Evolutionary conservation across 1,284 basidiomycete genomes (phyloP).

Genomic region (Xerocomus nothofagi): DNA sequence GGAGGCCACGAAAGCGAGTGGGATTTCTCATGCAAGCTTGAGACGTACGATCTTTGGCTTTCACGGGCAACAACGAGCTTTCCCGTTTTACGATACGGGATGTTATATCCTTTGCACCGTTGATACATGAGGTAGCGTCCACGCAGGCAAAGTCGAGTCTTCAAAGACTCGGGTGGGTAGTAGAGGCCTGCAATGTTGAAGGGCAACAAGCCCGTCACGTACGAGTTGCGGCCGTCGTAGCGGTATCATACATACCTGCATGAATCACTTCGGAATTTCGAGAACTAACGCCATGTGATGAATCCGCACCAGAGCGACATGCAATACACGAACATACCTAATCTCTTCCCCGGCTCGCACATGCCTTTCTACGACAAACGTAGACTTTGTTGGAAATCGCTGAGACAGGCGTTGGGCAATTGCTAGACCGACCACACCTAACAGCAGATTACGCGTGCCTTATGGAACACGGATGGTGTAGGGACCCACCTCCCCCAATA

Average conservation of each 20-base stretch:
- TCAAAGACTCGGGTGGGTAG: slow-evolving; percentile 85
- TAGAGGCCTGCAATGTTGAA: slow-evolving; percentile 58
- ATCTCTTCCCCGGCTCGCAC: slow-evolving; percentile 74
- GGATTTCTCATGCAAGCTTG: slow-evolving; percentile 67
- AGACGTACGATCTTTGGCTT: slow-evolving; percentile 69
- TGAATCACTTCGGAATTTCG: slow-evolving; percentile 97
- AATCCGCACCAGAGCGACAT: neutral
- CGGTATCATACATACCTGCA: slow-evolving; percentile 58
- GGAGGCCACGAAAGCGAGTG: slow-evolving; percentile 51
- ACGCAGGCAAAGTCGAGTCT: slow-evolving; percentile 84
- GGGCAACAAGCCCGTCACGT: neutral
- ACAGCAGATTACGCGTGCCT: neutral
- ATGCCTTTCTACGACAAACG: slow-evolving; percentile 86
- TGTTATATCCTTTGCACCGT: slow-evolving; percentile 63
- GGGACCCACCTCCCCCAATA: slow-evolving; percentile 80
- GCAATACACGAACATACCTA: slow-evolving; percentile 50
- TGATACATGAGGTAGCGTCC: slow-evolving; percentile 87
- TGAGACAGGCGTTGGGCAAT: slow-evolving; percentile 76
- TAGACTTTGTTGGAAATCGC: slow-evolving; percentile 71
- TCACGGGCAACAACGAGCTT: slow-evolving; percentile 84
- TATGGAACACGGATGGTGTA: neutral
- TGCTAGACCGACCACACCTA: slow-evolving; percentile 87
- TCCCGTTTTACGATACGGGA: slow-evolving; percentile 76
- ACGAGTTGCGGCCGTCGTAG: neutral
- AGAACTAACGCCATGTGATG: slow-evolving; percentile 52